Evolutionary conservation across 2,329 filamentous ascomycete genomes (phyloP).

Genomic region (Monilinia aucupariae): DNA sequence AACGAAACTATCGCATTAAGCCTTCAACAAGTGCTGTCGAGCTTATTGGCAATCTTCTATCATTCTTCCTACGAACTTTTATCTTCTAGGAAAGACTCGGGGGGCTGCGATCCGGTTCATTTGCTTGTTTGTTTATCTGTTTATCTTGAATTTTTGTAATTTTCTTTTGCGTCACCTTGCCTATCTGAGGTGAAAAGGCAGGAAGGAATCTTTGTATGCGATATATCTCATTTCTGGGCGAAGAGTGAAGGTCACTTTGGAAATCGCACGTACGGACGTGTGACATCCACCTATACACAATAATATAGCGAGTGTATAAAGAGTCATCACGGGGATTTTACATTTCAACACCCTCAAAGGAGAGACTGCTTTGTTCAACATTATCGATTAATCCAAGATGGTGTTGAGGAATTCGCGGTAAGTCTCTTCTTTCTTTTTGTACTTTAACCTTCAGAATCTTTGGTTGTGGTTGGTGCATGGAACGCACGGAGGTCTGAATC

Average conservation of each 20-base stretch:
- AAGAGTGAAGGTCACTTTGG: slow-evolving; percentile 1
- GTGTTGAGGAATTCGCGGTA: slow-evolving; percentile 12
- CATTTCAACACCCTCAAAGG: background rate
- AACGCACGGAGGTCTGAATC: slow-evolving; percentile 15
- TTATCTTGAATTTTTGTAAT: background rate
- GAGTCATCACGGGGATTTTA: background rate
- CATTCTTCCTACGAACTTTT: background rate
- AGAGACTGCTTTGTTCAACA: background rate
- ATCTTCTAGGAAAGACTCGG: background rate
- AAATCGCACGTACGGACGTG: background rate
- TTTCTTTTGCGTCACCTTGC: background rate
- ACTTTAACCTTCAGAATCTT: background rate
- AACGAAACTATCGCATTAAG: slow-evolving; percentile 10
- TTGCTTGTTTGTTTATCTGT: background rate
- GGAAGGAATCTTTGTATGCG: background rate
- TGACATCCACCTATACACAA: background rate
- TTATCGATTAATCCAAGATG: slow-evolving; percentile 3
- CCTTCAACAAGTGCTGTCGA: slow-evolving; percentile 18
- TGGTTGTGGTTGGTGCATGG: slow-evolving; percentile 6
- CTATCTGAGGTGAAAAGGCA: background rate
- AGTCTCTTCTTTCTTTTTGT: background rate
- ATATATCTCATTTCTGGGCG: background rate
- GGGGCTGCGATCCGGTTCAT: background rate
- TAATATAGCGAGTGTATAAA: background rate
- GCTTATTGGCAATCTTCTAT: background rate